Conservation (phyloP, 371 early-diverging fungal species). For the Mortierella sp. region DNA sequence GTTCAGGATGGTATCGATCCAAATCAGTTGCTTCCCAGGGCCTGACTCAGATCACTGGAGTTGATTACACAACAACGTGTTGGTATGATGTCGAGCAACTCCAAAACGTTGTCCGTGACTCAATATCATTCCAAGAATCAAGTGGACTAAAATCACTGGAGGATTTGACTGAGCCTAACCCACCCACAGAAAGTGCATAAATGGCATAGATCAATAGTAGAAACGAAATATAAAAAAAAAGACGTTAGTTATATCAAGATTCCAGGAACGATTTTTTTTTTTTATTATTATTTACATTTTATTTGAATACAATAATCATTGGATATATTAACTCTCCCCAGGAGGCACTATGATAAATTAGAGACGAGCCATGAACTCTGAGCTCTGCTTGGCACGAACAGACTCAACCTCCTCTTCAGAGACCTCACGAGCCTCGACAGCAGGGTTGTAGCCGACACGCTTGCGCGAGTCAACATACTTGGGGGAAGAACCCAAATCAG, state of each 20-base stretch:
- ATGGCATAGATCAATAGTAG: constrained; percentile 1
- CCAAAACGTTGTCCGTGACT: constrained; percentile 49
- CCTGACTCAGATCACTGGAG: constrained; percentile 50
- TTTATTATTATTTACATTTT: constrained; percentile 7
- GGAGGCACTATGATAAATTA: constrained; percentile 35
- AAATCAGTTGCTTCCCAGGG: constrained; percentile 51
- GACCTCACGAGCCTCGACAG: constrained; percentile 72
- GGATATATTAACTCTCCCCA: not conserved
- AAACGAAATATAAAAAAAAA: constrained; percentile 4
- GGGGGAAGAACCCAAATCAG: constrained; percentile 55
- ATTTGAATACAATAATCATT: not conserved
- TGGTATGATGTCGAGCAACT: constrained; percentile 56
- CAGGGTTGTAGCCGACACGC: constrained; percentile 81
- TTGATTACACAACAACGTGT: constrained; percentile 57
- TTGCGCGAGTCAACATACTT: constrained; percentile 68
- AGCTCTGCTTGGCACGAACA: constrained; percentile 65
- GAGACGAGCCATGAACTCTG: constrained; percentile 61
- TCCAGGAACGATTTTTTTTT: not conserved
- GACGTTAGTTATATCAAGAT: not conserved
- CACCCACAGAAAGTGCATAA: constrained; percentile 15
- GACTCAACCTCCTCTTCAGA: constrained; percentile 70
- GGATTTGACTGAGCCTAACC: constrained; percentile 40
- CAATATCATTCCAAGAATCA: constrained; percentile 49
- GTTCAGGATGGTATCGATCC: constrained; percentile 53
- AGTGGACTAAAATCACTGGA: constrained; percentile 43